Conservation (phyloP, 139 green algal species). For the Nannochloris sp. region DNA sequence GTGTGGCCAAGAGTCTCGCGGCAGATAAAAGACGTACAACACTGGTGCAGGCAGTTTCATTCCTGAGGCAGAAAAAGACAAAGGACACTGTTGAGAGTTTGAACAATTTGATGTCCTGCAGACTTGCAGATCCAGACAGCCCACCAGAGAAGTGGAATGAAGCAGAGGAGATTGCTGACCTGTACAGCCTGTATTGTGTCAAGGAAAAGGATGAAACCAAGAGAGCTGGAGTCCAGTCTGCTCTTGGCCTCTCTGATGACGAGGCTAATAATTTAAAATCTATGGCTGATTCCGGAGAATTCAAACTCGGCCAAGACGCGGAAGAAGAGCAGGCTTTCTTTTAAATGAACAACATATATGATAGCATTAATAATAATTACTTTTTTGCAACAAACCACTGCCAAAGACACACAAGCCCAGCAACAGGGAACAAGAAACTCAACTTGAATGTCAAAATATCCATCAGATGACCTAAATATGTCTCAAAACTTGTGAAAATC, state of each 20-base stretch:
- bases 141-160: conserved; percentile 51
- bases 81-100: conserved; percentile 35
- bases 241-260: conserved; percentile 49
- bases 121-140: conserved; percentile 45
- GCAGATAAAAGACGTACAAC: conserved; percentile 62
- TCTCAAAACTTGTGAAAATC: not conserved
- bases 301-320: conserved; percentile 32
- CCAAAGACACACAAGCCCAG: not conserved
- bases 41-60: conserved; percentile 62
- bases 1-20: conserved; percentile 42
- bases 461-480: not conserved
- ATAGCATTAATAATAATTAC: conserved; percentile 1
- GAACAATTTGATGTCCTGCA: conserved; percentile 56
- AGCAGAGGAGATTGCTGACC: conserved; percentile 67
- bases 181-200: conserved; percentile 59
- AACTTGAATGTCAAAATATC: not conserved
- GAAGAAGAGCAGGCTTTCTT: conserved; percentile 37
- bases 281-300: conserved; percentile 23
- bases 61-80: conserved; percentile 63
- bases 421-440: not conserved
- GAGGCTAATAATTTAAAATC: conserved; percentile 30
- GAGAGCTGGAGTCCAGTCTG: conserved; percentile 29
- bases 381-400: conserved; percentile 1
- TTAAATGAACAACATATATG: conserved; percentile 11
- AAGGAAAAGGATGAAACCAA: conserved; percentile 42